Evolutionary conservation across 2,329 filamentous ascomycete species (phyloP).

Genomic region (Cladosporium phlei): DNA sequence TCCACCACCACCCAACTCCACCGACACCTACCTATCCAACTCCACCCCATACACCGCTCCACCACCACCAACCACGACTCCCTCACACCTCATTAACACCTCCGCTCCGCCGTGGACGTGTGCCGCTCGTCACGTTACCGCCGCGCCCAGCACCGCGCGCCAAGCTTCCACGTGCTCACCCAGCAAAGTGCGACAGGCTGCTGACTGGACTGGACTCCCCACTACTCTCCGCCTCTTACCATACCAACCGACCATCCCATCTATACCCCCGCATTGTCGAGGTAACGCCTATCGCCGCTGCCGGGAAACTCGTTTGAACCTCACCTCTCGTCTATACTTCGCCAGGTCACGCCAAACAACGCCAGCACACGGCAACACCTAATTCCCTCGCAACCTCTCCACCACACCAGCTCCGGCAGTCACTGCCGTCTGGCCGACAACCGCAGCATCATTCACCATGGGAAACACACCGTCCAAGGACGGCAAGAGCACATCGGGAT

Average conservation of each 20-base stretch:
- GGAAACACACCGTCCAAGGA: conserved; percentile 69
- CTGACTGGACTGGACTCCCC: conserved; percentile 9
- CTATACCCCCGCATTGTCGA: background rate
- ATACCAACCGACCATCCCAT: conserved; percentile 3
- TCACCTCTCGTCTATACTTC: background rate
- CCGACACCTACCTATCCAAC: no score
- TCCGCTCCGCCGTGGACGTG: background rate
- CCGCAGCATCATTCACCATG: conserved; percentile 45
- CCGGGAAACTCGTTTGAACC: background rate
- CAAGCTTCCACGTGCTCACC: conserved; percentile 9
- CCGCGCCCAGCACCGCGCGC: background rate
- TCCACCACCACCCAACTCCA: no score
- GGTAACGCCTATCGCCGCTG: background rate
- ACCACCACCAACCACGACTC: background rate
- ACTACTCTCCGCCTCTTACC: conserved; percentile 7
- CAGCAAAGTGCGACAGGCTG: conserved; percentile 13
- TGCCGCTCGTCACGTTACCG: background rate
- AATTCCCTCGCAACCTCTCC: background rate
- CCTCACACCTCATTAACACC: background rate
- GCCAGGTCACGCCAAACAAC: background rate
- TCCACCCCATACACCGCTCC: background rate
- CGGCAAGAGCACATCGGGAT: conserved; percentile 42
- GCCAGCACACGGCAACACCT: no score
- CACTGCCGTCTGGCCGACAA: background rate
- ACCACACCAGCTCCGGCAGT: background rate